These are phyloP conservation scores for Fennellomyces sp. DNA, from an alignment of 371 early-diverging fungal species.

Conservation along the genomic window DNA sequence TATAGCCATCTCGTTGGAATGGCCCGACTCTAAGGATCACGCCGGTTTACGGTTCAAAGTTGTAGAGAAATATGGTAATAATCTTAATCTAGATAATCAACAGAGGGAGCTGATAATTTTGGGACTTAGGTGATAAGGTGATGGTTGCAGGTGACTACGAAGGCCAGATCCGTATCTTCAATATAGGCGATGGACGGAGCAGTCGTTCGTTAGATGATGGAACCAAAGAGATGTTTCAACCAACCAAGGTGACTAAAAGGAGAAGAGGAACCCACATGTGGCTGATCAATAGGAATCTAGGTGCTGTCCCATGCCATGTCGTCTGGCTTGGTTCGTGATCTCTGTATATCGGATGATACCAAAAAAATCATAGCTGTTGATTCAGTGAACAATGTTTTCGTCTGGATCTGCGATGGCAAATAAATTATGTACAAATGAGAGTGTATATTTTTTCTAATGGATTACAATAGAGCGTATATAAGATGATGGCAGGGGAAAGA, in stretches of 20 bases:
- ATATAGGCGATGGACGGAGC: constrained; percentile 31
- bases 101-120: neutral
- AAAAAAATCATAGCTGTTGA: constrained; percentile 40
- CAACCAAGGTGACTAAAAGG: constrained; percentile 22
- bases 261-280: neutral
- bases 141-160: constrained; percentile 46
- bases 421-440: neutral
- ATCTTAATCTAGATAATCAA: neutral
- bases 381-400: constrained; percentile 33
- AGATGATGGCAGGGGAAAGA: neutral
- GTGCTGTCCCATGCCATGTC: constrained; percentile 35
- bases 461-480: neutral
- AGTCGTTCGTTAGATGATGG: constrained; percentile 37
- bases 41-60: constrained; percentile 40
- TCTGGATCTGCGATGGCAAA: constrained; percentile 27
- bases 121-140: constrained; percentile 24
- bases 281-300: constrained; percentile 13
- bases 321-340: constrained; percentile 37
- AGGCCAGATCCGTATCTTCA: constrained; percentile 39
- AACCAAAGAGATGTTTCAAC: constrained; percentile 31
- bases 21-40: constrained; percentile 37
- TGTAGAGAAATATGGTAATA: constrained; percentile 28
- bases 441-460: neutral
- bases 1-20: constrained; percentile 33
- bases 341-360: constrained; percentile 33